Conservation (phyloP, 768 basidiomycete genomes). For the Pseudohyphozyma bogoriensis region DNA sequence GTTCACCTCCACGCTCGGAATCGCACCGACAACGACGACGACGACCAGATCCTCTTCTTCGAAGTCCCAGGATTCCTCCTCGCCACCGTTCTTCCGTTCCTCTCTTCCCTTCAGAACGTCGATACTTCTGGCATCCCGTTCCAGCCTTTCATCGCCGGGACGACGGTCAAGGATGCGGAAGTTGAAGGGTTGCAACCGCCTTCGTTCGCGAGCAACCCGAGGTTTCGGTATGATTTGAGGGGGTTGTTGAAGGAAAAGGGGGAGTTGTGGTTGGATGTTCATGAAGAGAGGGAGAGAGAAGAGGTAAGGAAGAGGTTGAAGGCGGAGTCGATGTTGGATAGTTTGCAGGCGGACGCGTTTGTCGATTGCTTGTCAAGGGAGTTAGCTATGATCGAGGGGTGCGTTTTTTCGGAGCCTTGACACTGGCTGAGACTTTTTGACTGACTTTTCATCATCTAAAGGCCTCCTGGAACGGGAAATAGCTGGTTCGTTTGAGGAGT, state of each 20-base stretch:
- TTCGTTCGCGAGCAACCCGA: conserved; percentile 45
- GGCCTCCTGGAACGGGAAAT: conserved; percentile 71
- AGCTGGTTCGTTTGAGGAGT: conserved; percentile 48
- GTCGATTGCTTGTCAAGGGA: conserved; percentile 53
- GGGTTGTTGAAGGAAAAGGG: no score
- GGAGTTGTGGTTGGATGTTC: no score
- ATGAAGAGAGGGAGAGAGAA: no score
- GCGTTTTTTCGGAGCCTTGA: neutral
- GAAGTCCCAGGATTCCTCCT: conserved; percentile 55
- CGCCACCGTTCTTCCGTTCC: conserved; percentile 58
- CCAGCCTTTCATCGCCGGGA: conserved; percentile 42
- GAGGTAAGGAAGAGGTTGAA: no score
- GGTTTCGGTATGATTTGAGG: conserved; percentile 26
- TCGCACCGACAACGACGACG: conserved; percentile 16
- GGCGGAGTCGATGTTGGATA: conserved; percentile 54
- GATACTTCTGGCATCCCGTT: conserved; percentile 56
- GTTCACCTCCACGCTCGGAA: neutral
- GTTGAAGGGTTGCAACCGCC: no score
- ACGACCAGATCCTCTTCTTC: conserved; percentile 42
- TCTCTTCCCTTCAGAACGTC: conserved; percentile 48
- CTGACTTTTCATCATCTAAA: conserved; percentile 36
- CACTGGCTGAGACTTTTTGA: neutral
- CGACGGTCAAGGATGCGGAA: conserved; percentile 41
- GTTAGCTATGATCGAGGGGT: conserved; percentile 59
- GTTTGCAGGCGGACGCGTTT: conserved; percentile 61